phyloP scores from a whole-genome alignment of 2,329 filamentous ascomycete genomes.

The Pseudocercospora musae region DNA sequence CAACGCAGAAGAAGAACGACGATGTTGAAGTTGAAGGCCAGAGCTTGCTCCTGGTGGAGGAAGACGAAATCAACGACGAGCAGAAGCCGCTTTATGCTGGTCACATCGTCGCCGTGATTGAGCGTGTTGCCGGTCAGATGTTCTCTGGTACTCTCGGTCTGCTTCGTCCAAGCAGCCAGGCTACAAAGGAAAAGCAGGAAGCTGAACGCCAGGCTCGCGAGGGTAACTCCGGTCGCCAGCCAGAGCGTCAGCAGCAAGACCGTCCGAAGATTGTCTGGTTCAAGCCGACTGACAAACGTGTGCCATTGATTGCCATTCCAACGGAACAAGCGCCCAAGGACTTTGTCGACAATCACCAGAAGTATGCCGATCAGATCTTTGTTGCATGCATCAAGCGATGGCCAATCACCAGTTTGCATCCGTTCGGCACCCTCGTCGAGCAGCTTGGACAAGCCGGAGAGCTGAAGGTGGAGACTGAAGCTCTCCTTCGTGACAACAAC shows the following conservation, averaged over 20 bases:
- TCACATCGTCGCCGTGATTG: slow-evolving; percentile 94
- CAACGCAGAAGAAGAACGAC: slow-evolving; percentile 99
- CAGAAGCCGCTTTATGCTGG: slow-evolving; percentile 96
- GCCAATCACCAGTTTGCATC: slow-evolving; percentile 99
- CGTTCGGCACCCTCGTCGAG: slow-evolving; percentile 95
- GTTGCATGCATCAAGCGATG: slow-evolving; percentile 99
- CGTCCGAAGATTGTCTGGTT: slow-evolving; percentile 99
- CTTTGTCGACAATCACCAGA: slow-evolving; percentile 97
- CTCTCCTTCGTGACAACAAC: slow-evolving; percentile 95
- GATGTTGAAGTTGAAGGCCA: slow-evolving; percentile 98
- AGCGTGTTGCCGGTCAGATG: slow-evolving; percentile 97
- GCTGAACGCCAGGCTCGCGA: slow-evolving; percentile 91
- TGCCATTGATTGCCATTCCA: slow-evolving; percentile 94
- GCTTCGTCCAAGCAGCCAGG: slow-evolving; percentile 92
- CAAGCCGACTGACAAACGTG: slow-evolving; percentile 98
- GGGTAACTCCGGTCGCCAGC: slow-evolving; percentile 69
- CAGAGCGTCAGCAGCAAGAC: slow-evolving; percentile 80
- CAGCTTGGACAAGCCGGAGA: slow-evolving; percentile 97
- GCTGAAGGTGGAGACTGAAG: slow-evolving; percentile 95
- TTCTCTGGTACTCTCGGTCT: slow-evolving; percentile 93
- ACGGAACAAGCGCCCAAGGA: slow-evolving; percentile 96
- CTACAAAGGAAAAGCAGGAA: slow-evolving; percentile 99
- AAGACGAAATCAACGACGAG: slow-evolving; percentile 98
- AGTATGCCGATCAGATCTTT: slow-evolving; percentile 96
- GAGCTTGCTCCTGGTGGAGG: slow-evolving; percentile 91